These are phyloP conservation scores for Colletotrichum tropicicola DNA, from an alignment of 2,329 filamentous ascomycete species.

Conservation along the genomic window DNA sequence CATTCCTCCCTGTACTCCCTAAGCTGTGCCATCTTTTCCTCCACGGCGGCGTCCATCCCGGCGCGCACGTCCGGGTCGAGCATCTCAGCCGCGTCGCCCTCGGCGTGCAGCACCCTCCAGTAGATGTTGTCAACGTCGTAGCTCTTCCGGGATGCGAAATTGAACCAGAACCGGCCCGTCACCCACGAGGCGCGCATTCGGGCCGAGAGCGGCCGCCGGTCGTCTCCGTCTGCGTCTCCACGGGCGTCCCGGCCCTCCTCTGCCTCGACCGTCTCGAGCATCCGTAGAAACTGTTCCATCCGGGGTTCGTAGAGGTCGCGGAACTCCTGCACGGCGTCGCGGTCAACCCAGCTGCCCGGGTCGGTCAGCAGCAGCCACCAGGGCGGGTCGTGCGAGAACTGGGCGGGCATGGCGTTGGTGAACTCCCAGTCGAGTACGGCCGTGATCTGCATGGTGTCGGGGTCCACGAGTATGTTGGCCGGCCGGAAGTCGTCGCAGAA, in stretches of 20 bases:
- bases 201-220: conserved; percentile 30
- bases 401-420: conserved; percentile 48
- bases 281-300: conserved; percentile 46
- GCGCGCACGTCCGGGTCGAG: no score
- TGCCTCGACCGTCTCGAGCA: conserved; percentile 40
- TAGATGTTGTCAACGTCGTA: conserved; percentile 46
- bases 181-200: conserved; percentile 46
- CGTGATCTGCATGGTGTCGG: conserved; percentile 43
- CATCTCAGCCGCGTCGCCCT: no score
- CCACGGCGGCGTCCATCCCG: no score
- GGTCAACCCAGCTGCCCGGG: conserved; percentile 37
- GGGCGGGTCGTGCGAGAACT: conserved; percentile 47
- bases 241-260: no score
- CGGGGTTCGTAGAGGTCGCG: conserved; percentile 39
- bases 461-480: conserved; percentile 48
- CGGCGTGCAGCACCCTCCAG: conserved; percentile 40
- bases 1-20: no score
- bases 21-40: no score
- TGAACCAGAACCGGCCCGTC: conserved; percentile 45
- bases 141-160: conserved; percentile 45
- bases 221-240: background rate
- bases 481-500: conserved; percentile 50
- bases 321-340: conserved; percentile 33
- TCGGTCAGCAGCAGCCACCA: conserved; percentile 48
- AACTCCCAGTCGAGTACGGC: conserved; percentile 51